Evolutionary conservation across 2,329 filamentous ascomycete species (phyloP), one percentile per base, ranked within the genome.

Genomic region (Sphaceloma murrayae): DNA sequence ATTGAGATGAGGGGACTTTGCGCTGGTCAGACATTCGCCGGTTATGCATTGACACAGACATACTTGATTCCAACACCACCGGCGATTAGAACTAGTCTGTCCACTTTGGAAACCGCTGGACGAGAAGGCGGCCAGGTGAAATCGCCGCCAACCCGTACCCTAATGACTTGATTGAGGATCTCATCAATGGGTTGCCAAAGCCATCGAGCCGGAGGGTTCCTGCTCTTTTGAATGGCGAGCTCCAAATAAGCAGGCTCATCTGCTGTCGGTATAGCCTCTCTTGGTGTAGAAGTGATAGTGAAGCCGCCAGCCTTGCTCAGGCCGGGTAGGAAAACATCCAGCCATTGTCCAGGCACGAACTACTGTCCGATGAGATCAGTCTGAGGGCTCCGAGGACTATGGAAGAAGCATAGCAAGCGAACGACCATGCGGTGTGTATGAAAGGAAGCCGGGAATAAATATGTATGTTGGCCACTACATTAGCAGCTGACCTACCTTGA

Each of bases 261-360:
- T 1, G 29, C 46, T 5, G 36, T 52, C 1, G 58, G 56, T 22
- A 42, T 46, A 2, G 57, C 58, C 45, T 70, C 65, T 31, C 70
- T 72, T 0, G 85, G 85, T 0, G 81, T 67, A 1, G 84, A 91
- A 5, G 85, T 89, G 51, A 94, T 82, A 31, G 86, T 94, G 67
- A 94, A 94, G 47, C 87, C 87, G 24, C 87, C 87, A 3, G 85
- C 79, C 58, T 81, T 78, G 32, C 72, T 55, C 33, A 85, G 65
- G 27, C 67, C 68, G 1, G 87, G 85, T 43, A 86, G 74, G 59
- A 82, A 80, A 5, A 86, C 79, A 59, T 94, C 87, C 46, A 94
- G 72, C 85, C 86, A 94, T 68, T 94, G 87, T 44, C 87, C 87
- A 4, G 87, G 77, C 4, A 78, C 70, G 63, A 91, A 93, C 72